Base-by-base conservation (phyloP, 768 basidiomycete species). In the Mycena sanguinolenta region DNA sequence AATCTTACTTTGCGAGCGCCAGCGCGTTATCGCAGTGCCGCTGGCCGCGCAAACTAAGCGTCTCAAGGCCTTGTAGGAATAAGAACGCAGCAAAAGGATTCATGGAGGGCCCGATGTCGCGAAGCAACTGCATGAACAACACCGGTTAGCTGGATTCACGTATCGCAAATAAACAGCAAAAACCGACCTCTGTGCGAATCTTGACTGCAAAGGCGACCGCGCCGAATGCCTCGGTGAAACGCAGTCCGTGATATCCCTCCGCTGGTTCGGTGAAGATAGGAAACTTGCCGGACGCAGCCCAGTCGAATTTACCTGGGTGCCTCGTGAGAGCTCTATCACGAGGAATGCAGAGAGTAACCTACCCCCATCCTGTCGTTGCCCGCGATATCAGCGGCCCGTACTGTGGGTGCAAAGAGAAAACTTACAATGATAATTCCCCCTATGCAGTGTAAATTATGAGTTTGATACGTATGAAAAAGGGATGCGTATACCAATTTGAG, bases 41-140 rank as follows among this genome's bases (percentile, higher is more conserved):
- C 82, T 95, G 87, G 10, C 84, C 90, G 19, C 93, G 87, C 62
- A 95, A 80, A 70, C 87, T 89, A 65, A 94, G 87, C 8, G 93
- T 95, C 82, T 95, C 93, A 32, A 94, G 83, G 46, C 93, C 93
- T 75, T 92, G 91, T n/a, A 95, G 81, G 13, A 94, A 85, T 52
- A 93, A 84, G 82, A 94, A 94, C 1, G 91, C 91, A 7, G 81
- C 89, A 76, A 94, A 92, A 32, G 93, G 91, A 79, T 91, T 92
- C 73, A 93, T 70, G 19, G 82, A 76, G 13, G 91, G 85, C 17
- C 92, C 93, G 34, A 93, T 72, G 71, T 94, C 92, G 14, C 92
- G 90, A 52, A 92, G 83, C 34, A 89, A 81, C 78, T 90, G 30
- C 19, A 13, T 6, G 21, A 19, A 14, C 39, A 10, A 53, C 52